phyloP scores from a whole-genome alignment of 345 rosid species.

The Linum lewisii region DNA sequence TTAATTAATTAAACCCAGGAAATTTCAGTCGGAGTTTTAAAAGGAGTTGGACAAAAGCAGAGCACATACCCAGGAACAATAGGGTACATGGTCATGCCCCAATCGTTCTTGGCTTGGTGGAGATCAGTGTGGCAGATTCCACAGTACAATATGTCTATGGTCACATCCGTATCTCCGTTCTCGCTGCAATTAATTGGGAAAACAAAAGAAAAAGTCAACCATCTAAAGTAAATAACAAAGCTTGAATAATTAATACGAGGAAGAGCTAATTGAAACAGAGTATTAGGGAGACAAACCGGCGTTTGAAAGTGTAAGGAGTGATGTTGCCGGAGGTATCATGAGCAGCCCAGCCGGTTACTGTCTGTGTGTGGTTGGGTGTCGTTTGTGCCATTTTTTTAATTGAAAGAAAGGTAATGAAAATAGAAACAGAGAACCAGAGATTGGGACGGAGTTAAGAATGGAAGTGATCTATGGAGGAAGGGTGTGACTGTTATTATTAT shows the following conservation, averaged over 20 bases:
- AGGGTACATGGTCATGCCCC: constrained; percentile 81
- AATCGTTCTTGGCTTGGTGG: constrained; percentile 51
- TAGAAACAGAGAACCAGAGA: too few species aligned
- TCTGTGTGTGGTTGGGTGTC: constrained; percentile 47
- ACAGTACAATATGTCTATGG: constrained; percentile 56
- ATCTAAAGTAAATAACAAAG: background rate
- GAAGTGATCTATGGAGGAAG: too few species aligned
- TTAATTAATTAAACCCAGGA: background rate
- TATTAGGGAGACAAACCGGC: constrained; percentile 26
- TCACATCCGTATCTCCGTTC: constrained; percentile 60
- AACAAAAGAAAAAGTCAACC: too few species aligned
- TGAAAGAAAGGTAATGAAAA: too few species aligned
- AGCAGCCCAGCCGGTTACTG: constrained; percentile 55
- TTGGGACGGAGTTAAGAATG: too few species aligned
- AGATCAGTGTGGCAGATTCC: constrained; percentile 84
- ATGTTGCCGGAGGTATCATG: constrained; percentile 39
- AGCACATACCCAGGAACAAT: constrained; percentile 72
- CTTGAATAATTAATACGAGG: background rate
- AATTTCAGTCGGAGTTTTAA: too few species aligned
- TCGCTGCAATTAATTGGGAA: constrained; percentile 29
- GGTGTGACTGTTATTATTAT: too few species aligned
- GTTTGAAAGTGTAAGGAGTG: constrained; percentile 35
- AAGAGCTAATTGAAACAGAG: background rate
- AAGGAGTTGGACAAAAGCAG: too few species aligned
- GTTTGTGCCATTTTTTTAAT: constrained; percentile 34